Percentiles rank a stretch among this genome's conserved stretches.
Conservation (phyloP, 2,329 filamentous ascomycete genomes). For the Xenoacremonium recifei region DNA sequence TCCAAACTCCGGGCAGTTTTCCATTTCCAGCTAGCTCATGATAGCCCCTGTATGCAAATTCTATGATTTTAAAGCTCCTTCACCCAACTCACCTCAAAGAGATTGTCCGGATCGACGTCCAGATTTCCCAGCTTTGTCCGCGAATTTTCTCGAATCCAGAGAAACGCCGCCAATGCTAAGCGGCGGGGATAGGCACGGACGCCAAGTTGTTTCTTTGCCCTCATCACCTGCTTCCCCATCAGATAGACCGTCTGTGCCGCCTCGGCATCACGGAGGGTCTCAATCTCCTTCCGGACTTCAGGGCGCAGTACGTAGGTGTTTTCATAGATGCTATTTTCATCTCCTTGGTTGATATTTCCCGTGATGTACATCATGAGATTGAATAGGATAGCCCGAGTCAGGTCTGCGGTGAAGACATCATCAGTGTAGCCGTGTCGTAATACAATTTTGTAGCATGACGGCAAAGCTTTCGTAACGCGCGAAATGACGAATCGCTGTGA, state of each 20-base stretch:
- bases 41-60: background rate
- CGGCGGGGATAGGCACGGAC: conserved; percentile 37
- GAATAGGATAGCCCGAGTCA: conserved; percentile 55
- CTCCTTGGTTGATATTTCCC: conserved; percentile 26
- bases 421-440: conserved; percentile 74
- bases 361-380: conserved; percentile 57
- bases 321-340: conserved; percentile 28
- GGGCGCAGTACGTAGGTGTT: conserved; percentile 21
- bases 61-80: conserved; percentile 63
- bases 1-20: background rate
- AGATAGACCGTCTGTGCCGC: conserved; percentile 53
- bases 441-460: conserved; percentile 66
- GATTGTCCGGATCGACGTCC: conserved; percentile 45
- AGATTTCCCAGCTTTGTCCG: conserved; percentile 65
- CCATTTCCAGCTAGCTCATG: background rate
- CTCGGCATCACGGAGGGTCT: conserved; percentile 42
- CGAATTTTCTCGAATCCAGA: conserved; percentile 66
- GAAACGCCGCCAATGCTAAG: conserved; percentile 51
- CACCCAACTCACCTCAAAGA: conserved; percentile 69
- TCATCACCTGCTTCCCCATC: conserved; percentile 62
- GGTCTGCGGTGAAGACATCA: conserved; percentile 63
- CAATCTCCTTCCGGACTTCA: conserved; percentile 37
- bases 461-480: conserved; percentile 42
- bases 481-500: conserved; percentile 48
- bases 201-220: conserved; percentile 37